Percentiles rank a stretch among this genome's conserved stretches.
phyloP scores from a whole-genome alignment of 176 grass and related monocot genomes.

The Neostapfia colusana region DNA sequence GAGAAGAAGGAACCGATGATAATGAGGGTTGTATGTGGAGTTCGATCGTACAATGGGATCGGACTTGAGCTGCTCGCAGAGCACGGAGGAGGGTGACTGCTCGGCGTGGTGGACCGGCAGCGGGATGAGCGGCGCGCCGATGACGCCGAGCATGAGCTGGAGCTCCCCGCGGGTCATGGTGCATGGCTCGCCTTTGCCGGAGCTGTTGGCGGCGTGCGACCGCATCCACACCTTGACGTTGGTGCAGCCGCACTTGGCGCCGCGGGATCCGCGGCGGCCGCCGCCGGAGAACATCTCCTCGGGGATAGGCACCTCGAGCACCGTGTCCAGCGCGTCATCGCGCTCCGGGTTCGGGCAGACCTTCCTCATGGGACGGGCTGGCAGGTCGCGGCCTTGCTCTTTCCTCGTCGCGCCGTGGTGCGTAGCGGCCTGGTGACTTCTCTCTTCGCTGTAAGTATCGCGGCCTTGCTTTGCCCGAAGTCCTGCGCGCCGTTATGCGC shows the following conservation, averaged over 20 bases:
- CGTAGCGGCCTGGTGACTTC: not conserved
- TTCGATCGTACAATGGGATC: slow-evolving; percentile 68
- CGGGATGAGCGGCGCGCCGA: slow-evolving; percentile 91
- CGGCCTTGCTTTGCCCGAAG: not conserved
- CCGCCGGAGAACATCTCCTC: slow-evolving; percentile 90
- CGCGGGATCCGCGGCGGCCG: slow-evolving; percentile 35
- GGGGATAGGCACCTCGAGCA: slow-evolving; percentile 93
- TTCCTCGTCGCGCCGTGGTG: not conserved
- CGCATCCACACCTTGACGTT: slow-evolving; percentile 90
- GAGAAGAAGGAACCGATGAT: not conserved
- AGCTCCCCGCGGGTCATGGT: slow-evolving; percentile 78
- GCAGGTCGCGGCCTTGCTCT: not conserved
- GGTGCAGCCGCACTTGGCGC: slow-evolving; percentile 60
- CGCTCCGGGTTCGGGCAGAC: slow-evolving; percentile 88
- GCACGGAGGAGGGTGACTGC: slow-evolving; percentile 61
- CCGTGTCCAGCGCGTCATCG: slow-evolving; percentile 93
- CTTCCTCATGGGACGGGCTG: slow-evolving; percentile 69
- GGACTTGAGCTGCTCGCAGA: slow-evolving; percentile 69
- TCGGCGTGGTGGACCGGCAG: slow-evolving; percentile 70
- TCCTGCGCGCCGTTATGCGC: slow-evolving; percentile 27
- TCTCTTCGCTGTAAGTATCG: not conserved
- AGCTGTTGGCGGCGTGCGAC: slow-evolving; percentile 50
- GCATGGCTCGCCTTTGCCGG: slow-evolving; percentile 48
- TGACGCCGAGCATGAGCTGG: slow-evolving; percentile 97
- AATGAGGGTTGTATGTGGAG: no score